Conservation (phyloP, 371 early-diverging fungal genomes). For the Zychaea mexicana region DNA sequence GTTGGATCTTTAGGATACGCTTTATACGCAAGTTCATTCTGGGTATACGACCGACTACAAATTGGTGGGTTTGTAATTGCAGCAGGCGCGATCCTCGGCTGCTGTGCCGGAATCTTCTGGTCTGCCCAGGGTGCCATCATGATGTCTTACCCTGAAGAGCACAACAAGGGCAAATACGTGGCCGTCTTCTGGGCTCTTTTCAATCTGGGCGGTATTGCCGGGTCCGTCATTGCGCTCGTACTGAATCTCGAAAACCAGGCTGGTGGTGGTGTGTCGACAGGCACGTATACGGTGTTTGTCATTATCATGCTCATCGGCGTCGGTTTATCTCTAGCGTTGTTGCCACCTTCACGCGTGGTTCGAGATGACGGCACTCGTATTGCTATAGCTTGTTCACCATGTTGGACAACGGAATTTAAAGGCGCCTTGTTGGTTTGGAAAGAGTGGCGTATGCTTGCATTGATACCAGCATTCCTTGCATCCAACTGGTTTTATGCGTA, state of each 20-base stretch:
- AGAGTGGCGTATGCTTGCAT: constrained; percentile 40
- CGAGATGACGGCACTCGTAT: constrained; percentile 68
- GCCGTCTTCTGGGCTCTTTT: constrained; percentile 82
- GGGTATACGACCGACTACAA: constrained; percentile 51
- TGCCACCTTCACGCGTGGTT: constrained; percentile 60
- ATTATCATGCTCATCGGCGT: constrained; percentile 67
- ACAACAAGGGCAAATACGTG: constrained; percentile 75
- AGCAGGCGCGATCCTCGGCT: constrained; percentile 69
- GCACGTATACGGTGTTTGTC: constrained; percentile 71
- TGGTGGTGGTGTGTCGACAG: constrained; percentile 38
- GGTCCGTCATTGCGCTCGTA: constrained; percentile 69
- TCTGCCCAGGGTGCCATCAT: constrained; percentile 71
- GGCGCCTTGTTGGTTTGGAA: constrained; percentile 63
- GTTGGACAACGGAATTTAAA: constrained; percentile 58
- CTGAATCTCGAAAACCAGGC: constrained; percentile 54
- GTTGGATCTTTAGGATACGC: constrained; percentile 55
- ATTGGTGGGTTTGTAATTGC: constrained; percentile 51
- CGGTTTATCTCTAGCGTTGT: constrained; percentile 49
- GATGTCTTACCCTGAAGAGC: constrained; percentile 71
- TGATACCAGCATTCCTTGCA: constrained; percentile 68
- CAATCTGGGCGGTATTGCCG: constrained; percentile 80
- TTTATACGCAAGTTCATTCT: constrained; percentile 57
- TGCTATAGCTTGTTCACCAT: constrained; percentile 48
- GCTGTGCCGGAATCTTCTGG: constrained; percentile 63
- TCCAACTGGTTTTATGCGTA: constrained; percentile 82